A percentile compares a stretch with the other conserved stretches of the same genome.
Conservation (phyloP, 768 basidiomycete species). For the Suillus spraguei region DNA sequence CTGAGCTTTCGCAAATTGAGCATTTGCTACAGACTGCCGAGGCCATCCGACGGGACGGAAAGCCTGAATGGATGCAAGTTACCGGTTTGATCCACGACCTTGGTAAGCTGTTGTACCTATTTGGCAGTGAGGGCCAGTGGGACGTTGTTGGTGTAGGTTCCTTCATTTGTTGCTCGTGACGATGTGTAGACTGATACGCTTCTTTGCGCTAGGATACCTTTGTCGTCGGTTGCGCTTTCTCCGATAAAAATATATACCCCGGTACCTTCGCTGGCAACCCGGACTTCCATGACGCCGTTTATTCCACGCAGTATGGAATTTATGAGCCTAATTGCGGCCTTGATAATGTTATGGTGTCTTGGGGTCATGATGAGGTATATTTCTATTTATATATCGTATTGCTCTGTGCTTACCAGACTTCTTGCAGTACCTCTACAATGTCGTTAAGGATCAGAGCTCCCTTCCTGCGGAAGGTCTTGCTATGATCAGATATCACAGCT, state of each 20-base stretch:
- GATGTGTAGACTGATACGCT: slow-evolving; percentile 2
- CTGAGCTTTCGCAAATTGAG: slow-evolving; percentile 81
- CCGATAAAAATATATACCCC: slow-evolving; percentile 81
- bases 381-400: neutral
- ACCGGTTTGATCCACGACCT: slow-evolving; percentile 88
- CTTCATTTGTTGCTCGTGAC: neutral
- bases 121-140: slow-evolving; percentile 90
- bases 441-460: slow-evolving; percentile 79
- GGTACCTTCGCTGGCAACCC: slow-evolving; percentile 81
- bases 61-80: slow-evolving; percentile 93
- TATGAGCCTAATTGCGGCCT: slow-evolving; percentile 81
- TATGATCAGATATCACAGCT: slow-evolving; percentile 95
- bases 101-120: slow-evolving; percentile 84
- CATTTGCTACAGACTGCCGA: slow-evolving; percentile 93
- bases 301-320: slow-evolving; percentile 72
- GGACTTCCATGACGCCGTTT: slow-evolving; percentile 60
- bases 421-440: slow-evolving; percentile 75
- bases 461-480: slow-evolving; percentile 82
- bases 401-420: neutral
- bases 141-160: slow-evolving; percentile 83
- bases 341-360: slow-evolving; percentile 85
- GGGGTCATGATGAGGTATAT: slow-evolving; percentile 89
- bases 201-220: slow-evolving; percentile 56
- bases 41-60: slow-evolving; percentile 81
- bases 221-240: slow-evolving; percentile 85